A percentile compares a stretch with the other conserved stretches of the same genome.
Evolutionary conservation across 768 basidiomycete species (phyloP).

Genomic region (Leccinum barrowsii): DNA sequence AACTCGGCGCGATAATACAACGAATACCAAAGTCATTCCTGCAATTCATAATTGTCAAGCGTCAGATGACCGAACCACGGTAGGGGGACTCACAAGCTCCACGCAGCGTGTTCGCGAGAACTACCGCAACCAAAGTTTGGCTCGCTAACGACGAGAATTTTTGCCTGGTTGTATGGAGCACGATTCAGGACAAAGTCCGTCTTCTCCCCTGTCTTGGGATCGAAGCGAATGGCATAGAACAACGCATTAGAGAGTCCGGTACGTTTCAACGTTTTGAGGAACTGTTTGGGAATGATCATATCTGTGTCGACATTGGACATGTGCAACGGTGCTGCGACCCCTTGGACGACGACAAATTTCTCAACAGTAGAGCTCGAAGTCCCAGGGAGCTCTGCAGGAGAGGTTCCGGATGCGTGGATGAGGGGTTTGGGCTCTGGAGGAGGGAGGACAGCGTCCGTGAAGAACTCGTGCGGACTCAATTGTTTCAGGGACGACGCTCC

Average conservation of each 20-base stretch:
- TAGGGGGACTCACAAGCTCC: slow-evolving; percentile 61
- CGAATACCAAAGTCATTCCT: slow-evolving; percentile 90
- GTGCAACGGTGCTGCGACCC: slow-evolving; percentile 75
- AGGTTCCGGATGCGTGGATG: slow-evolving; percentile 30
- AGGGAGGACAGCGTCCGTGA: slow-evolving; percentile 63
- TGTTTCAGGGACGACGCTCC: slow-evolving; percentile 62
- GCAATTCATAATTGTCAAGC: neutral
- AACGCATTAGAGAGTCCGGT: slow-evolving; percentile 82
- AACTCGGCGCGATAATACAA: slow-evolving; percentile 83
- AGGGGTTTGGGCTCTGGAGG: slow-evolving; percentile 47
- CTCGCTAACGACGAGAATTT: slow-evolving; percentile 80
- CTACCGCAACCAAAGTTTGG: slow-evolving; percentile 91
- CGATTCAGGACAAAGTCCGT: slow-evolving; percentile 86
- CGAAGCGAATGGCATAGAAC: slow-evolving; percentile 78
- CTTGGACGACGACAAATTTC: slow-evolving; percentile 69
- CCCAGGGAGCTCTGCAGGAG: slow-evolving; percentile 35
- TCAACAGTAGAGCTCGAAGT: slow-evolving; percentile 46
- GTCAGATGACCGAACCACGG: neutral
- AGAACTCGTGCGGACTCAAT: slow-evolving; percentile 68
- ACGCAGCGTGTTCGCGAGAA: slow-evolving; percentile 88
- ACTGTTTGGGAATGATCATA: slow-evolving; percentile 93
- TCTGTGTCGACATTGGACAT: slow-evolving; percentile 90
- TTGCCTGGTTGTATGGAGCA: slow-evolving; percentile 68
- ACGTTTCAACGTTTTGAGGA: slow-evolving; percentile 87
- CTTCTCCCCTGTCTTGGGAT: slow-evolving; percentile 72